These are phyloP conservation scores for Protomyces macrosporus DNA, from an alignment of 1,139 yeast genomes.

Conservation along the genomic window DNA sequence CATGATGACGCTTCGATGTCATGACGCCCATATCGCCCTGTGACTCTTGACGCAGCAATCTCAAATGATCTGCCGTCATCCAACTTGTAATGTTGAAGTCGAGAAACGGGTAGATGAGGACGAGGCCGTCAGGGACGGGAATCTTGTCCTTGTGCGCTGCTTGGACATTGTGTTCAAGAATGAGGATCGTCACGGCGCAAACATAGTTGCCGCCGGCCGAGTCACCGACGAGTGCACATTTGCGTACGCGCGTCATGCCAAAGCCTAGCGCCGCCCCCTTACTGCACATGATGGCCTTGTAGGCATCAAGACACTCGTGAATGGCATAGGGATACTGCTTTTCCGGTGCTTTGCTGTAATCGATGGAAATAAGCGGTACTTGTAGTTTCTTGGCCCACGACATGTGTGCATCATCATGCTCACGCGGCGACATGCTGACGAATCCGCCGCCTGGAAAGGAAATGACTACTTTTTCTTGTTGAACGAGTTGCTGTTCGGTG, in stretches of 20 bases:
- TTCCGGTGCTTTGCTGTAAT: constrained; percentile 45
- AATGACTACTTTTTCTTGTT: constrained; percentile 31
- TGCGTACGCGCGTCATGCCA: constrained; percentile 29
- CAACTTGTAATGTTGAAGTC: constrained; percentile 35
- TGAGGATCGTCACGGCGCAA: constrained; percentile 32
- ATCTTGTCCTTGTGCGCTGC: constrained; percentile 7
- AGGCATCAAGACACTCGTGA: constrained; percentile 46
- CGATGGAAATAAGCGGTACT: constrained; percentile 32
- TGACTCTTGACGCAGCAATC: constrained; percentile 32
- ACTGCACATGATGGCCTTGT: constrained; percentile 34
- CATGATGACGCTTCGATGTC: constrained; percentile 19
- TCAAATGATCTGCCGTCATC: constrained; percentile 33
- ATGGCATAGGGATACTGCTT: constrained; percentile 50
- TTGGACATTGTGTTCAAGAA: constrained; percentile 26
- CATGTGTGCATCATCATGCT: constrained; percentile 32
- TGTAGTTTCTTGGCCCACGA: constrained; percentile 33
- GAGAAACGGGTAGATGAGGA: constrained; percentile 34
- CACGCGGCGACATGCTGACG: constrained; percentile 33
- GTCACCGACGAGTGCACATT: constrained; percentile 33
- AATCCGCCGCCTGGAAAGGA: constrained; percentile 35
- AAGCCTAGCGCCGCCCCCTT: constrained; percentile 33
- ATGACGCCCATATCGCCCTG: constrained; percentile 28
- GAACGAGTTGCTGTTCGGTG: constrained; percentile 28
- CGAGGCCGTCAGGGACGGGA: constrained; percentile 33
- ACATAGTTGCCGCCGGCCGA: constrained; percentile 36